Evolutionary conservation across 495 filamentous ascomycete species (phyloP), one percentile per base, ranked within the genome.

Genomic region (Alectoria sarmentosa): DNA sequence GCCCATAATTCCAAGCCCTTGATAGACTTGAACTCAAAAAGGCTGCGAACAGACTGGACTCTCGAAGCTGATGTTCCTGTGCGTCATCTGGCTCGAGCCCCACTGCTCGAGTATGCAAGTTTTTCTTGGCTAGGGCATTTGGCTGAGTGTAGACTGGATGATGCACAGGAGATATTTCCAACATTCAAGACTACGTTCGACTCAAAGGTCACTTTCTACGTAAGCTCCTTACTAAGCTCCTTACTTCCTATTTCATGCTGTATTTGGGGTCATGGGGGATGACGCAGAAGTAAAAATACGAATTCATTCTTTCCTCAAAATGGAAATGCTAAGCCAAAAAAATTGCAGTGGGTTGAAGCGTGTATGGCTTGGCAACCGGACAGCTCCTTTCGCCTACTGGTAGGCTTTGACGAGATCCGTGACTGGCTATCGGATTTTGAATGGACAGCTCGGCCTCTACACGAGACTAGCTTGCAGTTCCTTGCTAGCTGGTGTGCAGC

Each of bases 41-140:
- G n/a, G 17, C n/a, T 23, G 26, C 38, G n/a, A 26, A 41, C 32
- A 17, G 58, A 60, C n/a, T 41, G 23, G 41, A 17, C 5, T 30
- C 14, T 60, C 4, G 37, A 60, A 5, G 3, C 38, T 1, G 38
- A 28, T 14, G 39, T 26, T 17, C 23, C 44, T 32, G 30, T 21
- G 11, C 23, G 26, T 9, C 11, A 26, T 44, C 38, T 10, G 30
- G 41, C 14, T 28, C 15, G 23, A 32, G 41, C 38, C 30, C 58
- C 58, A 30, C 19, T 60, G 23, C 17, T 60, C 10, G 13, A 44
- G 21, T 60, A 60, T 41, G 58, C 38, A 28, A 32, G 23, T 44
- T 60, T 60, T 23, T 60, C 58, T 9, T 60, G 58, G 58, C 17
- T 60, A 13, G 23, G 15, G 41, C 58, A 60, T 42, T 30, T 60